Conservation (phyloP, 2,329 filamentous ascomycete genomes). For the Verticillium nonalfalfae region DNA sequence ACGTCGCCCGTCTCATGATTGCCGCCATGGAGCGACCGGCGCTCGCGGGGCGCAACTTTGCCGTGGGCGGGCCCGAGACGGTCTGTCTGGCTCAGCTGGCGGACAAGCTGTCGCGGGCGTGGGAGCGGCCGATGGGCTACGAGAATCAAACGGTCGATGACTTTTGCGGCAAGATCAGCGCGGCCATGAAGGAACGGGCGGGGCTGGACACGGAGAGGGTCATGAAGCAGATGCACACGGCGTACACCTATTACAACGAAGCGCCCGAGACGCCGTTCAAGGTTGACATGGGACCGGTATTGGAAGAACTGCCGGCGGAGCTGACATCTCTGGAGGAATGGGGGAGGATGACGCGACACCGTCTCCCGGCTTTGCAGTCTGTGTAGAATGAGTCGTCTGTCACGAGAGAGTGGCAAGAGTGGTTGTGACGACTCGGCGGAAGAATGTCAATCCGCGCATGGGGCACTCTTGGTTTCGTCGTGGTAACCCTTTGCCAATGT, state of each 20-base stretch:
- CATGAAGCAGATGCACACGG: constrained; percentile 30
- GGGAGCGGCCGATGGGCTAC: constrained; percentile 21
- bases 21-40: constrained; percentile 23
- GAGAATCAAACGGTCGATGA: constrained; percentile 25
- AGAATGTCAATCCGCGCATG: too few species aligned
- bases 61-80: constrained; percentile 26
- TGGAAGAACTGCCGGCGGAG: constrained; percentile 21
- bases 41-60: constrained; percentile 24
- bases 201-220: constrained; percentile 26
- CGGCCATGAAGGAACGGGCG: constrained; percentile 23
- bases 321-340: constrained; percentile 27
- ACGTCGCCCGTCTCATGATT: constrained; percentile 29
- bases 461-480: too few species aligned
- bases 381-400: neutral
- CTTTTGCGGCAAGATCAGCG: constrained; percentile 19
- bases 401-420: too few species aligned
- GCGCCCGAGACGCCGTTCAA: constrained; percentile 27
- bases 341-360: constrained; percentile 16
- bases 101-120: constrained; percentile 22
- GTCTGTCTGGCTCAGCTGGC: constrained; percentile 23
- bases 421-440: too few species aligned
- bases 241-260: constrained; percentile 32
- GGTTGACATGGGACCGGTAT: constrained; percentile 25
- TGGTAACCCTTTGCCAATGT: too few species aligned
- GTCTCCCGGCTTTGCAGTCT: neutral